Conservation (phyloP, 768 basidiomycete species). For the Clitopilus hobsonii region DNA sequence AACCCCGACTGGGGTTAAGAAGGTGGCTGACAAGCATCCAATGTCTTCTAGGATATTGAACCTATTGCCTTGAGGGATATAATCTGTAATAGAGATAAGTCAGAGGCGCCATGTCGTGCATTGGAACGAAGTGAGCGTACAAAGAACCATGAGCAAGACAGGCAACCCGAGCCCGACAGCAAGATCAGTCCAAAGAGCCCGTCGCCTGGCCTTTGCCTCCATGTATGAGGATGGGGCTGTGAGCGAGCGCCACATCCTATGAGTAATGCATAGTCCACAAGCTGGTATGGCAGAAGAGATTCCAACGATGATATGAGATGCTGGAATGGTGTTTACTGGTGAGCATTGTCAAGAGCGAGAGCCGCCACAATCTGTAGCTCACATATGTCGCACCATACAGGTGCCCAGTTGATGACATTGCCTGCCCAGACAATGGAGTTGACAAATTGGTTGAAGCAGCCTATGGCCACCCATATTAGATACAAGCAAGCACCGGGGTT, state of each 20-base stretch:
- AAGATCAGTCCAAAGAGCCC: constrained; percentile 35
- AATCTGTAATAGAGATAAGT: constrained; percentile 17
- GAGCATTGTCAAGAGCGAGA: neutral
- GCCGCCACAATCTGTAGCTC: constrained; percentile 5
- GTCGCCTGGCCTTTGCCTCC: constrained; percentile 25
- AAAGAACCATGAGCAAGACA: constrained; percentile 34
- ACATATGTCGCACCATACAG: constrained; percentile 55
- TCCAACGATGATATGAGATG: constrained; percentile 24
- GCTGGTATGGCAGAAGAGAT: constrained; percentile 33
- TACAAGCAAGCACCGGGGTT: constrained; percentile 55
- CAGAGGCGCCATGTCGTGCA: neutral
- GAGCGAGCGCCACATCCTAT: constrained; percentile 32
- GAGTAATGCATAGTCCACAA: constrained; percentile 39
- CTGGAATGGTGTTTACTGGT: neutral
- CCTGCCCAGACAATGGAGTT: constrained; percentile 64
- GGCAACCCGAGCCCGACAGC: constrained; percentile 39
- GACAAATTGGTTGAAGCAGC: constrained; percentile 54
- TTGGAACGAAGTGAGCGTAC: constrained; percentile 20
- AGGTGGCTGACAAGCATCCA: constrained; percentile 34
- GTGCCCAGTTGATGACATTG: constrained; percentile 38
- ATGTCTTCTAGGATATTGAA: constrained; percentile 39
- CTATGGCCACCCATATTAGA: constrained; percentile 62
- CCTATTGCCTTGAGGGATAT: constrained; percentile 44
- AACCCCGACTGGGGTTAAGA: constrained; percentile 27
- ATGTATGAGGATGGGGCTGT: neutral